Evolutionary conservation across 208 protist genomes (phyloP).

Genomic region (Vickermania spadyakhi): DNA sequence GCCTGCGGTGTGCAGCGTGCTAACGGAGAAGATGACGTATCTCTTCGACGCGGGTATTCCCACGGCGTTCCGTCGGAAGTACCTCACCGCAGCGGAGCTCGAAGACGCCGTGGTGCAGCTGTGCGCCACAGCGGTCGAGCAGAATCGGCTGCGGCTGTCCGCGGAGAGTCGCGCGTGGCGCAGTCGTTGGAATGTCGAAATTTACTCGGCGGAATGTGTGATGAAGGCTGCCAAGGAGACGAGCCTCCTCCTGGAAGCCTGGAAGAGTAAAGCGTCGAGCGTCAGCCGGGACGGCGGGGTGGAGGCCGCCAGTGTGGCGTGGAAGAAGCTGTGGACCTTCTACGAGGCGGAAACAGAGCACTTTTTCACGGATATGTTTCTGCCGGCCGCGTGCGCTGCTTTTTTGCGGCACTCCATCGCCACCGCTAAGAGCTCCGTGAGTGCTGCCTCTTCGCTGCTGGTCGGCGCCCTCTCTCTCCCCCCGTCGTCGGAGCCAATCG

Average conservation of each 20-base stretch:
- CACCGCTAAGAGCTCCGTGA: neutral
- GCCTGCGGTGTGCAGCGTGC: slow-evolving; percentile 61
- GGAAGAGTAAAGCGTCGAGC: neutral
- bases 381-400: neutral
- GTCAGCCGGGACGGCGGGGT: neutral
- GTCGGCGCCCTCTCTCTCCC: neutral
- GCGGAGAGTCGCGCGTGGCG: slow-evolving; percentile 67
- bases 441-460: neutral
- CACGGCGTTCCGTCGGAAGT: slow-evolving; percentile 65
- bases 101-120: slow-evolving; percentile 33
- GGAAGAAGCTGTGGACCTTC: neutral
- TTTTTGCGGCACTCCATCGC: neutral
- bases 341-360: neutral
- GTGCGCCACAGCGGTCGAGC: slow-evolving; percentile 52
- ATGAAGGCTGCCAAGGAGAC: slow-evolving; percentile 26
- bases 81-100: slow-evolving; percentile 54
- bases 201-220: slow-evolving; percentile 58
- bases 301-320: neutral
- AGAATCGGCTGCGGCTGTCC: slow-evolving; percentile 36
- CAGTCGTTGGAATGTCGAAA: slow-evolving; percentile 86
- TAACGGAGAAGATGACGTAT: slow-evolving; percentile 69
- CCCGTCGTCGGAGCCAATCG: neutral
- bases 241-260: neutral
- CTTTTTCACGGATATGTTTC: neutral
- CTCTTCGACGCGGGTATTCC: slow-evolving; percentile 69